phyloP scores from a whole-genome alignment of 1,284 basidiomycete genomes.

The Microbotryum scabiosae region DNA sequence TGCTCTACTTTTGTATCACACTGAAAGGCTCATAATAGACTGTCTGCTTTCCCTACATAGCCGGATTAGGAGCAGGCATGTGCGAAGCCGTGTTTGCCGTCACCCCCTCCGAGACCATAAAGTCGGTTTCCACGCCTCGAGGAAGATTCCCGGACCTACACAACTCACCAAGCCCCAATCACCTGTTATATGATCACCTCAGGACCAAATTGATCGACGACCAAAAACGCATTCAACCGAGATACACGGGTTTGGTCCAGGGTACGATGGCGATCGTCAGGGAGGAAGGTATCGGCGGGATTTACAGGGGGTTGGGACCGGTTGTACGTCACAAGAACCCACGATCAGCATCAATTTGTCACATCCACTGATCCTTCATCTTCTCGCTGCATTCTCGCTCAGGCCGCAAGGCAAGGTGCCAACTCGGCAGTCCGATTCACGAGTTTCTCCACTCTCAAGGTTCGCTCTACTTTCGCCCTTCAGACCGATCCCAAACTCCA shows the following conservation, averaged over 20 bases:
- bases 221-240: conserved; percentile 70
- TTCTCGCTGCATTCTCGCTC: background rate
- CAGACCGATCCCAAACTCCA: background rate
- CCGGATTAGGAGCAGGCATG: conserved; percentile 91
- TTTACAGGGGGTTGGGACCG: conserved; percentile 89
- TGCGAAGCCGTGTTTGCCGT: conserved; percentile 90
- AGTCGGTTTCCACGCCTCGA: conserved; percentile 50
- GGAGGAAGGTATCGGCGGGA: conserved; percentile 66
- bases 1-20: background rate
- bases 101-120: conserved; percentile 96
- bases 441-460: conserved; percentile 82
- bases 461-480: conserved; percentile 10
- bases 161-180: background rate
- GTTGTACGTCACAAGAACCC: conserved; percentile 54
- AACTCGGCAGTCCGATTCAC: conserved; percentile 97
- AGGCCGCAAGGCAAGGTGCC: conserved; percentile 96
- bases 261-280: conserved; percentile 73
- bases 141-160: background rate
- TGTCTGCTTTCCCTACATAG: conserved; percentile 41
- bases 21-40: background rate
- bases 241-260: conserved; percentile 79
- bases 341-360: background rate
- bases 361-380: background rate
- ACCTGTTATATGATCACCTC: background rate
- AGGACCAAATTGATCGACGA: conserved; percentile 99